phyloP scores from a whole-genome alignment of 495 filamentous ascomycete species.

The Umbilicaria muhlenbergii region DNA sequence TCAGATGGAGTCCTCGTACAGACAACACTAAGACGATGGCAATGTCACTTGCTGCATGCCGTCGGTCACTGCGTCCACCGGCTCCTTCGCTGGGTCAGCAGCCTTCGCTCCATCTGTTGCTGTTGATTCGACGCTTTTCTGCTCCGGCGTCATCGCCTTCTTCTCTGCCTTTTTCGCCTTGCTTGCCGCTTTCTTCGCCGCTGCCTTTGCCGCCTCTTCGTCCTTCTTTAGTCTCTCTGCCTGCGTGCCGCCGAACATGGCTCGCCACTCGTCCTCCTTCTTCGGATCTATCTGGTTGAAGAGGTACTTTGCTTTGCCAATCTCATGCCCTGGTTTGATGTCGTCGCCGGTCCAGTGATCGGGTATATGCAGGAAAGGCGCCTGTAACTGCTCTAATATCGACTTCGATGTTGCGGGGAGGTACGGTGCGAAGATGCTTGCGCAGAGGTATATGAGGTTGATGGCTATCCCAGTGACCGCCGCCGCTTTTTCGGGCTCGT shows the following conservation, averaged over 20 bases:
- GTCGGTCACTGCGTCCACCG: constrained; percentile 22
- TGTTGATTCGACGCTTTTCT: constrained; percentile 27
- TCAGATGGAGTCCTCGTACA: too few species aligned
- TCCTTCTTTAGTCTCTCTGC: constrained; percentile 46
- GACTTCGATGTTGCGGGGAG: constrained; percentile 65
- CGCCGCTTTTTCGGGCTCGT: constrained; percentile 54
- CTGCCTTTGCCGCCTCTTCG: constrained; percentile 44
- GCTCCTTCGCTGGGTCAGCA: constrained; percentile 11
- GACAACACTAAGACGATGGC: constrained; percentile 15
- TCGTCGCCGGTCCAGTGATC: constrained; percentile 28
- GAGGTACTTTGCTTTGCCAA: constrained; percentile 68
- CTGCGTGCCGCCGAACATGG: constrained; percentile 62
- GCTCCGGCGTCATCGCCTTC: constrained; percentile 37
- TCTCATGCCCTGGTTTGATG: constrained; percentile 53
- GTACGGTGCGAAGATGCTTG: constrained; percentile 62
- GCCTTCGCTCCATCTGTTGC: constrained; percentile 16
- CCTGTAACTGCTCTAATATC: constrained; percentile 61
- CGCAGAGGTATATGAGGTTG: constrained; percentile 68
- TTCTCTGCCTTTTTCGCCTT: constrained; percentile 43
- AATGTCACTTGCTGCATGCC: constrained; percentile 23
- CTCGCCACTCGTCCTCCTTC: constrained; percentile 71
- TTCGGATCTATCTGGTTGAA: constrained; percentile 73
- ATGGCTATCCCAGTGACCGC: constrained; percentile 70
- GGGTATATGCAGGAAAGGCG: constrained; percentile 49
- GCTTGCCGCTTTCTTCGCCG: constrained; percentile 35